Percentiles rank a stretch among this genome's conserved stretches.
These are phyloP conservation scores for Amphicarpaea edgeworthii DNA, from an alignment of 306 rosid genomes.

Conservation along the genomic window DNA sequence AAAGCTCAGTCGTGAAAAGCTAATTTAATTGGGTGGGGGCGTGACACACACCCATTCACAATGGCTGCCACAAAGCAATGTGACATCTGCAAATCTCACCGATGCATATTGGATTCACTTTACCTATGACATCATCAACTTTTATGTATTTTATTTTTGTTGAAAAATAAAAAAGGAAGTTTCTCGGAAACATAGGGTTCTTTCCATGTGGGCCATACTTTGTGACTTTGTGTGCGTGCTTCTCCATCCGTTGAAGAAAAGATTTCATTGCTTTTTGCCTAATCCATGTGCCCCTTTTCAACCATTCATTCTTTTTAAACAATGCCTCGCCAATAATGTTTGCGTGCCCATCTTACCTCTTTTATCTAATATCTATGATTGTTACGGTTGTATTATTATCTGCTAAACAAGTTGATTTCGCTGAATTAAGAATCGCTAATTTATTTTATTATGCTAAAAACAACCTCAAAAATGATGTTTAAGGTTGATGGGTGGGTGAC, in stretches of 20 bases:
- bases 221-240: constrained; percentile 28
- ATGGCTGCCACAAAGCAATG: constrained; percentile 39
- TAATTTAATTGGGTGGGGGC: constrained; percentile 38
- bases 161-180: constrained; percentile 31
- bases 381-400: constrained; percentile 26
- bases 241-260: constrained; percentile 37
- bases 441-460: constrained; percentile 9
- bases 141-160: constrained; percentile 19
- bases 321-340: constrained; percentile 42
- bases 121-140: constrained; percentile 55
- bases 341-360: constrained; percentile 44
- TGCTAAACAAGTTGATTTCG: constrained; percentile 18
- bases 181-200: constrained; percentile 44
- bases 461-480: not conserved
- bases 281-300: not conserved
- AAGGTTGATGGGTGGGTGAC: too few relatives aligned
- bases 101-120: constrained; percentile 51
- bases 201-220: constrained; percentile 43
- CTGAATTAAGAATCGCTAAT: not conserved
- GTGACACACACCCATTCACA: constrained; percentile 46
- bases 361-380: constrained; percentile 37
- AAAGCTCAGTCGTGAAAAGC: constrained; percentile 12
- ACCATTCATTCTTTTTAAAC: constrained; percentile 15
- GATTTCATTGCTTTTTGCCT: constrained; percentile 43
- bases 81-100: constrained; percentile 58